Percentiles rank a stretch among this genome's conserved stretches.
Evolutionary conservation across 371 early-diverging fungal genomes (phyloP).

Genomic region (Mortierella sp.): DNA sequence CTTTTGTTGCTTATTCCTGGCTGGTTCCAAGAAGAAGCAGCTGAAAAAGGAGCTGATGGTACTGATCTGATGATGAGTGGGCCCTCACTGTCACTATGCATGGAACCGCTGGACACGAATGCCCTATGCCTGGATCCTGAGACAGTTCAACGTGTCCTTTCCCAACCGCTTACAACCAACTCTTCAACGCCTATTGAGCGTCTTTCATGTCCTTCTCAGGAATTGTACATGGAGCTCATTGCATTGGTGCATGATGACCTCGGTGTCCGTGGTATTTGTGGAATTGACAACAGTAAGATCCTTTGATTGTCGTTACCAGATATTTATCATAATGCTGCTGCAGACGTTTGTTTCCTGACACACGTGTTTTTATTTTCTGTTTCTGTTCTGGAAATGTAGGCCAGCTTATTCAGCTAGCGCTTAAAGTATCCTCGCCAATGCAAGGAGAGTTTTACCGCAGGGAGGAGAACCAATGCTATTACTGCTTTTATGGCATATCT

Average conservation of each 20-base stretch:
- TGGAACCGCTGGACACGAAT: conserved; percentile 15
- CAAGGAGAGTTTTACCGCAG: conserved; percentile 48
- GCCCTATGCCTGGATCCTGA: conserved; percentile 25
- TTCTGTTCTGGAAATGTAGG: too few relatives aligned
- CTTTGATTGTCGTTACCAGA: too few relatives aligned
- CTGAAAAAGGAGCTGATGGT: neutral
- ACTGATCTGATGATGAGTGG: neutral
- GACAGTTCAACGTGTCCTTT: conserved; percentile 18
- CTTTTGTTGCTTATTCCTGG: conserved; percentile 42
- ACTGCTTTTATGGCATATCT: conserved; percentile 73
- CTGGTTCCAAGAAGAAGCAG: conserved; percentile 28
- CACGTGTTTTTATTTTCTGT: too few relatives aligned
- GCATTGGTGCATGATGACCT: conserved; percentile 70
- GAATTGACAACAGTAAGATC: conserved; percentile 63
- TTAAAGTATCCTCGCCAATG: conserved; percentile 46
- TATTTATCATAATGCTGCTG: too few relatives aligned
- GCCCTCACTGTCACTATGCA: neutral
- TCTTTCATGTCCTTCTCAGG: conserved; percentile 25
- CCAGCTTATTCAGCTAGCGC: conserved; percentile 42
- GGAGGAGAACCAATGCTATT: conserved; percentile 74
- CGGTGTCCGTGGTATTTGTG: conserved; percentile 74
- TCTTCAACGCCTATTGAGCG: conserved; percentile 16
- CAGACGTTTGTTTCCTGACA: too few relatives aligned
- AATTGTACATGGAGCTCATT: conserved; percentile 57
- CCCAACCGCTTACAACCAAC: conserved; percentile 38